Conservation (phyloP, 2,329 filamentous ascomycete species). For the Fusarium annulatum region DNA sequence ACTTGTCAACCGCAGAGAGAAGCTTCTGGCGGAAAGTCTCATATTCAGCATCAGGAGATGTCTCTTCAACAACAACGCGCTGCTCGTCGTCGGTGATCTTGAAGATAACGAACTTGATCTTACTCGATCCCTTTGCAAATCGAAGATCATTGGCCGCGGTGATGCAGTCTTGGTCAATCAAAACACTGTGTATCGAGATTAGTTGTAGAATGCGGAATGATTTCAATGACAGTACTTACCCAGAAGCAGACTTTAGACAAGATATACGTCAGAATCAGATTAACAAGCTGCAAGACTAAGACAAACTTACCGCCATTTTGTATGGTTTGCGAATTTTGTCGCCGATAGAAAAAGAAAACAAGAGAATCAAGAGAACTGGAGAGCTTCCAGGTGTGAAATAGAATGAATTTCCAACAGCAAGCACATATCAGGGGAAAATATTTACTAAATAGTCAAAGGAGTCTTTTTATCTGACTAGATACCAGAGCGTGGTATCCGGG, state of each 20-base stretch:
- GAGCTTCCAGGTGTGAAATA: accelerated
- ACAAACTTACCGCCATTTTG: conserved; percentile 2
- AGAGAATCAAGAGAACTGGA: neutral
- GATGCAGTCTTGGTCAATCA: conserved; percentile 28
- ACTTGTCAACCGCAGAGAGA: conserved; percentile 2
- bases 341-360: neutral
- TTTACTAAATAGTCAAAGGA: neutral
- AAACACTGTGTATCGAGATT: conserved; percentile 7
- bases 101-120: conserved; percentile 30
- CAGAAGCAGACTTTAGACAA: conserved; percentile 1
- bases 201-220: neutral
- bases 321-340: neutral
- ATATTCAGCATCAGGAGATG: conserved; percentile 15
- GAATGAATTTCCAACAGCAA: neutral
- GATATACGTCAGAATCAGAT: accelerated
- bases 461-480: accelerated
- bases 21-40: conserved; percentile 30
- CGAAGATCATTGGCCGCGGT: conserved; percentile 18
- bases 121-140: conserved; percentile 6
- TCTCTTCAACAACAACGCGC: conserved; percentile 27
- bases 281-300: accelerated
- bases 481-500: accelerated
- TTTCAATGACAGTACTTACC: neutral
- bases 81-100: conserved; percentile 28
- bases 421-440: neutral